Conservation (phyloP, 1,284 basidiomycete genomes). For the Ganoderma lingzhi region DNA sequence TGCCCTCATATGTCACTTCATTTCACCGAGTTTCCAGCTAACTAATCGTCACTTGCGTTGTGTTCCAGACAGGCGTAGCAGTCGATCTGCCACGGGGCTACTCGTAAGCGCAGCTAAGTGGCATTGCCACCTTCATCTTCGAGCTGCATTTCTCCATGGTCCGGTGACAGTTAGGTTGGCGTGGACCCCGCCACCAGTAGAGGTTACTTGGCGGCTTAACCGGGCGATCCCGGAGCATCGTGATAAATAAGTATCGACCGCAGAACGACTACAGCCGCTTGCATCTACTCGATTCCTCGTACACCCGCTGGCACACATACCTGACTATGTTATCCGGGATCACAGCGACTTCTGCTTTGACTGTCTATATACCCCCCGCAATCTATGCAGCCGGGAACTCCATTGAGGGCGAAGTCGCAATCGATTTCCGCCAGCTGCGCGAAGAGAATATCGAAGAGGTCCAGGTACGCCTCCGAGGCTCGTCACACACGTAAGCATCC, state of each 20-base stretch:
- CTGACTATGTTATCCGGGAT: background rate
- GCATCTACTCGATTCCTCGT: too few species aligned
- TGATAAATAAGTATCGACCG: background rate
- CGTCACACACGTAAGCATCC: slow-evolving; percentile 9
- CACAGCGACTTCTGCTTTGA: background rate
- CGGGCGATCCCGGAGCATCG: background rate
- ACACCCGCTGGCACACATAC: background rate
- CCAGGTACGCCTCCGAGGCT: slow-evolving; percentile 18
- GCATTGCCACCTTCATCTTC: background rate
- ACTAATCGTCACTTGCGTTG: background rate
- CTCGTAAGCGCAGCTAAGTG: background rate
- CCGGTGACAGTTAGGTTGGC: background rate
- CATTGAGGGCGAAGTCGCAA: slow-evolving; percentile 23
- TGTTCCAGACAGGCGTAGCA: background rate
- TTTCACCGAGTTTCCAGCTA: too few species aligned
- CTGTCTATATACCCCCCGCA: slow-evolving; percentile 9
- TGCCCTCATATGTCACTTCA: too few species aligned
- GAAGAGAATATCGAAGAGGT: slow-evolving; percentile 25
- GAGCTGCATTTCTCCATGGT: background rate
- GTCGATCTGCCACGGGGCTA: background rate
- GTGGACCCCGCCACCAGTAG: background rate
- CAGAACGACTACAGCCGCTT: too few species aligned
- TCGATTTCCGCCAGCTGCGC: slow-evolving; percentile 18
- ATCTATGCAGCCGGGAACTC: slow-evolving; percentile 15
- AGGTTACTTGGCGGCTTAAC: background rate